These are phyloP conservation scores for Nemophila menziesii DNA, from an alignment of 257 asterid species.

Conservation along the genomic window DNA sequence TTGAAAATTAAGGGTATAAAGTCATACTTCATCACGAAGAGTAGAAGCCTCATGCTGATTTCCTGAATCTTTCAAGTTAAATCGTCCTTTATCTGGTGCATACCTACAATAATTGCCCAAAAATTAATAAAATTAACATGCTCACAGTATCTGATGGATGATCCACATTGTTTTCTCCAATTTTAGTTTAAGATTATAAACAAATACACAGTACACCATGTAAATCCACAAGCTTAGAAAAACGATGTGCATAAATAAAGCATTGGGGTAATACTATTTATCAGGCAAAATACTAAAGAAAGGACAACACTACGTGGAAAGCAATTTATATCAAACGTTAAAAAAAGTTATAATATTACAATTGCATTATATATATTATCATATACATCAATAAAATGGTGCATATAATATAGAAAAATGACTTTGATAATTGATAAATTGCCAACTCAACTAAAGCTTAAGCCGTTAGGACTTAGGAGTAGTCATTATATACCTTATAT, in stretches of 20 bases:
- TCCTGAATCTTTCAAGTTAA: constrained; percentile 55
- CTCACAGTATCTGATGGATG: neutral
- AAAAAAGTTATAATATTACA: too few relatives aligned
- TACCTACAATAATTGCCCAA: constrained; percentile 42
- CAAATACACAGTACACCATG: neutral
- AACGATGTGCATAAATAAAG: neutral
- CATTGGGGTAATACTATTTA: too few relatives aligned
- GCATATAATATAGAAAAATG: too few relatives aligned
- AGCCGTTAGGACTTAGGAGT: too few relatives aligned
- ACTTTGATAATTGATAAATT: too few relatives aligned
- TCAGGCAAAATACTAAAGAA: too few relatives aligned
- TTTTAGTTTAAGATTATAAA: neutral
- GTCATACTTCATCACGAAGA: constrained; percentile 89
- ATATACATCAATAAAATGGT: too few relatives aligned
- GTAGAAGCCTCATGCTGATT: constrained; percentile 76
- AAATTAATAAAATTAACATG: constrained; percentile 9
- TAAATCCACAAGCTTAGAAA: neutral
- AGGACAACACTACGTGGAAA: too few relatives aligned
- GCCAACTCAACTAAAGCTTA: too few relatives aligned
- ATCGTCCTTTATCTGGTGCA: constrained; percentile 48
- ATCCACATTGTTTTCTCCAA: neutral
- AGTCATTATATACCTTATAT: too few relatives aligned
- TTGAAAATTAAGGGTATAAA: constrained; percentile 1
- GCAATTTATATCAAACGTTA: too few relatives aligned
- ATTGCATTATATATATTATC: too few relatives aligned